Evolutionary conservation across 169 alveolate species (phyloP).

Genomic region (Cryptosporidium andersoni): DNA sequence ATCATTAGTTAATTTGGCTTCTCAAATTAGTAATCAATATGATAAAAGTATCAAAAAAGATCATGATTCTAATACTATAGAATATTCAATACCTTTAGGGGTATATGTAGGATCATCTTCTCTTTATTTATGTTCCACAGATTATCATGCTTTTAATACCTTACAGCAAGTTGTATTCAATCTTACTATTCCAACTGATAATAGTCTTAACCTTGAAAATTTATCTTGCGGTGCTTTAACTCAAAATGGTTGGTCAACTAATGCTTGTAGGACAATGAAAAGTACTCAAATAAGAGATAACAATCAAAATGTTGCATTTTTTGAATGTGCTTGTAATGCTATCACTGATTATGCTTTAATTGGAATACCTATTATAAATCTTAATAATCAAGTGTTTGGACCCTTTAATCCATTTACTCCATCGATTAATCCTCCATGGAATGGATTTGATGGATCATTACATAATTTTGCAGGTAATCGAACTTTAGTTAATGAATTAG

Average conservation of each 20-base stretch:
- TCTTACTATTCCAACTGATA: constrained; percentile 18
- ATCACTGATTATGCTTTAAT: constrained; percentile 56
- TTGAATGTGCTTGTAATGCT: constrained; percentile 53
- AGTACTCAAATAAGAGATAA: background rate
- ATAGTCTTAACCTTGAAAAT: constrained; percentile 22
- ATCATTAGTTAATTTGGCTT: background rate
- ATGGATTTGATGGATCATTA: constrained; percentile 49
- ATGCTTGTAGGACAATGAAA: constrained; percentile 28
- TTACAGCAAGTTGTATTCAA: constrained; percentile 51
- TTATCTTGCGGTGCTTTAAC: constrained; percentile 54
- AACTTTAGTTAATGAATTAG: constrained; percentile 15
- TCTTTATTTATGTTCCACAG: constrained; percentile 48
- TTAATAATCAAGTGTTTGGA: constrained; percentile 5
- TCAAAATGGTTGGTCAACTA: constrained; percentile 26
- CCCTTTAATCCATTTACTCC: constrained; percentile 67
- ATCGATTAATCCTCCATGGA: constrained; percentile 66
- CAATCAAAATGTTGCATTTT: background rate
- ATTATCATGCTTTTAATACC: constrained; percentile 47
- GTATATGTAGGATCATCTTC: constrained; percentile 62
- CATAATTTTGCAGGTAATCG: constrained; percentile 36
- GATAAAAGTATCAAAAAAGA: no score
- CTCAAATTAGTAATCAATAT: background rate
- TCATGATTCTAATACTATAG: constrained; percentile 4
- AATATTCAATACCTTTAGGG: background rate
- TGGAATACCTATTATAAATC: constrained; percentile 23